A percentile compares a stretch with the other conserved stretches of the same genome.
Evolutionary conservation across 306 rosid genomes (phyloP).

Genomic region (Vachellia collinsii): DNA sequence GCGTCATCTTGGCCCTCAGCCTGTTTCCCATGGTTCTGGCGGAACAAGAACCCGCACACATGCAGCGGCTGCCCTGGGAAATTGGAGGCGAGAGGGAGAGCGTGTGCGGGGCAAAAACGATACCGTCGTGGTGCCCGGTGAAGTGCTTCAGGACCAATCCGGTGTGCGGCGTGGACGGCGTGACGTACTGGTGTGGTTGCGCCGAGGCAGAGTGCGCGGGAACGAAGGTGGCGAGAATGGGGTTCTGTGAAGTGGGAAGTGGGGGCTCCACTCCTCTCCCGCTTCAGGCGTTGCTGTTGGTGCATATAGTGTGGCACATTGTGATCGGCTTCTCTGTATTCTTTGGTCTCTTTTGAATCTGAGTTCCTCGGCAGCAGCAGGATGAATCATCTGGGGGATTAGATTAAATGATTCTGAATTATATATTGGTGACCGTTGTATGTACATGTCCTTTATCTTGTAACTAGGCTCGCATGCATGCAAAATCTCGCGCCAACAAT

Average conservation of each 20-base stretch:
- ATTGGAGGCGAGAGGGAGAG: conserved; percentile 1
- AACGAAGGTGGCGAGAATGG: conserved; percentile 62
- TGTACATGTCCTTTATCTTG: no score
- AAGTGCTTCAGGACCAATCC: conserved; percentile 83
- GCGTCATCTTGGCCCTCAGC: conserved; percentile 36
- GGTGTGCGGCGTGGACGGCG: conserved; percentile 83
- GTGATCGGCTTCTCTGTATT: conserved; percentile 71
- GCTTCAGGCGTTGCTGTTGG: conserved; percentile 88
- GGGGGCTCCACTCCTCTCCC: conserved; percentile 78
- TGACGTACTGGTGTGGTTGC: conserved; percentile 95
- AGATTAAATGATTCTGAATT: no score
- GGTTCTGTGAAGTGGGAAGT: conserved; percentile 82
- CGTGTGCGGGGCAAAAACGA: conserved; percentile 41
- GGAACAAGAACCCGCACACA: conserved; percentile 31
- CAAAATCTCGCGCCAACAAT: no score
- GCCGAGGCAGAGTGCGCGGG: conserved; percentile 82
- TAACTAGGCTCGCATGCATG: no score
- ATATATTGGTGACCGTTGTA: no score
- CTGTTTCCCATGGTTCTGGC: conserved; percentile 42
- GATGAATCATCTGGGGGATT: no score
- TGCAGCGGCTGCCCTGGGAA: conserved; percentile 50
- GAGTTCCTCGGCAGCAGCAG: neutral
- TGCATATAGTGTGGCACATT: conserved; percentile 88
- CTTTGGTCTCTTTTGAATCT: neutral
- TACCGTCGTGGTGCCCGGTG: conserved; percentile 62